Evolutionary conservation across 2,329 filamentous ascomycete species (phyloP), one percentile per base, ranked within the genome.

Genomic region (Alternaria viburni): DNA sequence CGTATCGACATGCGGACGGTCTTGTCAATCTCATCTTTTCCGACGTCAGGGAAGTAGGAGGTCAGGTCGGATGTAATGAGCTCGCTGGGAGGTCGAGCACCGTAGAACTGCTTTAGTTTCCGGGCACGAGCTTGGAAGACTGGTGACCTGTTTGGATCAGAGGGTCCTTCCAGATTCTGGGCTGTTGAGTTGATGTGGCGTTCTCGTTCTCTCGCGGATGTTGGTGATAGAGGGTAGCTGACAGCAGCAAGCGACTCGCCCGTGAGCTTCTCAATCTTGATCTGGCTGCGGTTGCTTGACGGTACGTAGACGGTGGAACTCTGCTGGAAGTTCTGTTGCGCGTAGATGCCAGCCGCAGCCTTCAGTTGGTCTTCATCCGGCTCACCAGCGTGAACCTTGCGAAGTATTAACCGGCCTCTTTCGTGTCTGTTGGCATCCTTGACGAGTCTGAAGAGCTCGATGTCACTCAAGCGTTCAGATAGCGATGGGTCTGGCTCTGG

Each of bases 1-100:
- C 95, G 89, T 80, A 97, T 91, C 1, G 95, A 97, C 81, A 97
- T 88, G 52, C 96, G 91, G 66, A 97, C 94, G 0, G 96, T 98
- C 71, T 93, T 91, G 79, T 98, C 96, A 77, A 99, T 97, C 72
- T 97, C 93, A 77, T 97, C 94, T 59, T 93, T 90, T 54, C 94
- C 90, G 74, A 98, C 95, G 74, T 97, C 93, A 0, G 96, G 96
- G 85, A 99, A 99, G 84, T 98, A 99, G 0, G 94, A 97, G 2
- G 93, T 96, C 63, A 99, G 84, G 77, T 99, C 96, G 21, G 96
- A 97, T 25, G 95, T 95, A 76, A 99, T 99, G 77, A 99, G 88
- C 83, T 99, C 96, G 82, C 95, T 98, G 2, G 96, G 96, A 17
- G 96, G 96, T 71, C 96, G 87, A 68, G 96, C 90, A 32, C 95